Evolutionary conservation across 352 stramenopile species (phyloP), one percentile per base, ranked within the genome.

Genomic region (Phytopythium vexans): DNA sequence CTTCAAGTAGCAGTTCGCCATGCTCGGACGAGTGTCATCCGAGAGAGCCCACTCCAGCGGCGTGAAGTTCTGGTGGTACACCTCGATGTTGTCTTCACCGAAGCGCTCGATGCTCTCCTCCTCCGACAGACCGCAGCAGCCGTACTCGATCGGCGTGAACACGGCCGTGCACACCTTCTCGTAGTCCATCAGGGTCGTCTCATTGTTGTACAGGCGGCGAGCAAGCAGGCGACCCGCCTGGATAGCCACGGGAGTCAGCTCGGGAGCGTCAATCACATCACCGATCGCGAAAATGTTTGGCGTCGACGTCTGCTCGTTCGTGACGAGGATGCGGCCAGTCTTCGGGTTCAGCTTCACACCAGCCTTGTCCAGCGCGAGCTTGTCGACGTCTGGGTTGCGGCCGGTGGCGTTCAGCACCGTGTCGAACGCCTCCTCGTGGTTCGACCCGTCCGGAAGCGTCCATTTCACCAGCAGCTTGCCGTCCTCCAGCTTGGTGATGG

Each of bases 241-340:
- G 58, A 99, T 99, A 6, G 97, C 97, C 38, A 99, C 97, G 4
- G 97, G 97, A 9, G 97, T 99, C 38, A 99, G 83, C 74, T 99
- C 97, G 0, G 94, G 96, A 53, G 86, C 92, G 49, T 98, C 90
- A 66, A 98, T 95, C 11, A 98, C 95, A 82, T 99, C 96, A 33
- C 97, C 97, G 50, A 99, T 94, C 14, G 95, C 97, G 63, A 98
- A 99, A 58, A 99, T 94, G 70, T 98, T 97, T 12, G 93, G 77
- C 48, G 92, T 91, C 43, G 81, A 88, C 1, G 95, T 98, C 68
- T 98, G 90, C 65, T 99, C 97, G 56, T 97, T 76, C 43, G 78
- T 83, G 16, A 87, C 77, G 31, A 74, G 58, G 57, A 99, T 97
- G 61, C 98, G 98, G 10, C 87, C 84, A 38, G 95, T 95, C 42